Percentiles rank a stretch among this genome's conserved stretches.
These are phyloP conservation scores for Paxillus involutus DNA, from an alignment of 768 basidiomycete species.

Conservation along the genomic window DNA sequence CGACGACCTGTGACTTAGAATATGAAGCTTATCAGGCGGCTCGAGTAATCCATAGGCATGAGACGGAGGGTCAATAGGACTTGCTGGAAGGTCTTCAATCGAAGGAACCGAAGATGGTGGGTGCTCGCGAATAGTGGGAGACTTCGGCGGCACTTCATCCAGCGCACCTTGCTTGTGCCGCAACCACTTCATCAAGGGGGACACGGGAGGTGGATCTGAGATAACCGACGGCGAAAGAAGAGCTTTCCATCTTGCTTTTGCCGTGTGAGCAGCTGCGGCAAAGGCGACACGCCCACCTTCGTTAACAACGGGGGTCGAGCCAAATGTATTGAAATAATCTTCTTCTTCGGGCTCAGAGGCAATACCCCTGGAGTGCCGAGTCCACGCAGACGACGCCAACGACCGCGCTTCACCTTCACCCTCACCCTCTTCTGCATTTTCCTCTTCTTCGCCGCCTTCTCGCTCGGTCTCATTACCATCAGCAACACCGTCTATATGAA, in stretches of 20 bases:
- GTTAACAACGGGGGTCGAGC: conserved; percentile 25
- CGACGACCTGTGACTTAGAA: conserved; percentile 26
- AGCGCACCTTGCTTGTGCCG: conserved; percentile 22
- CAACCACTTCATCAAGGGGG: conserved; percentile 30
- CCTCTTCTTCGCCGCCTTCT: conserved; percentile 35
- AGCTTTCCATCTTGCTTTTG: conserved; percentile 55
- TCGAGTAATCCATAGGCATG: conserved; percentile 15
- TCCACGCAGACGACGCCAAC: conserved; percentile 52
- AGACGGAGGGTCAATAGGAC: conserved; percentile 15
- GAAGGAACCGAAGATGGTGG: conserved; percentile 25
- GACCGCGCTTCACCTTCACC: conserved; percentile 49
- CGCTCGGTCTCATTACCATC: conserved; percentile 39
- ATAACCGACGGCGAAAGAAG: conserved; percentile 37
- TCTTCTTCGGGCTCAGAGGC: conserved; percentile 42
- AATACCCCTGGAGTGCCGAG: conserved; percentile 37
- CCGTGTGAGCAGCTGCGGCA: conserved; percentile 47
- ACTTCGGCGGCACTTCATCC: conserved; percentile 16
- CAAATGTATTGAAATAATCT: conserved; percentile 33
- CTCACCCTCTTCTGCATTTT: conserved; percentile 41
- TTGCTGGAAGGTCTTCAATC: conserved; percentile 22
- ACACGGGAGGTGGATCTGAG: conserved; percentile 30
- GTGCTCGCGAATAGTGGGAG: conserved; percentile 25
- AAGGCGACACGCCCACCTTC: conserved; percentile 40
- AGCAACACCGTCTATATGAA: conserved; percentile 31
- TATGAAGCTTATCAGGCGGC: conserved; percentile 17